Base-by-base conservation (phyloP, 164 flowering plant species). In the Houttuynia cordata region DNA sequence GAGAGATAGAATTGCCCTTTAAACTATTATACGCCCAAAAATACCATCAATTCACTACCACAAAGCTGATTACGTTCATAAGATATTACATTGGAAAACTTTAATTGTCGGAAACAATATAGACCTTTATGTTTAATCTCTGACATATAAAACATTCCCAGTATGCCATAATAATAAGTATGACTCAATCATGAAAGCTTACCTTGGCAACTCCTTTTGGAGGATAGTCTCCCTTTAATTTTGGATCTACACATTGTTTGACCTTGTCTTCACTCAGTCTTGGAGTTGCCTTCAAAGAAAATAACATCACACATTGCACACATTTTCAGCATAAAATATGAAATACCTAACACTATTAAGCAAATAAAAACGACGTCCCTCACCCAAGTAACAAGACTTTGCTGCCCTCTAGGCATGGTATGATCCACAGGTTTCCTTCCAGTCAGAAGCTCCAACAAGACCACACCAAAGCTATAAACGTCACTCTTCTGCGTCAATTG, bases 341-440 rank as follows among this genome's bases (percentile, higher is more conserved):
- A 42, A 42, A 42, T 42, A 42, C 1, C 1, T 1, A 42, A 42
- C 49, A 42, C 12, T 10, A 42, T 42, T n/a, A n/a, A n/a, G n/a
- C n/a, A n/a, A n/a, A n/a, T 54, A 24, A 54, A 30, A 30, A 52
- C 21, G 23, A 52, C 2, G 57, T 23, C 9, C 52, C 82, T 72
- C 53, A 90, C 97, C 97, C 97, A 90, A n/a, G 97, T 90, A 39
- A 90, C 97, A 56, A 90, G 95, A 78, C 85, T 79, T 74, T 90
- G 97, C 67, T 90, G 97, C 56, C 97, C 97, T 64, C 97, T 92
- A 53, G 97, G 97, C 97, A 90, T 90, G 61, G 92, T 90, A 69
- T 90, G 97, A 74, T 90, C 97, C 47, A 90, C 97, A 18, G 97
- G 97, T 68, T 88, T 88, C 71, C 96, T 80, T 40, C 97, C 97